Evolutionary conservation across 805 yeast genomes (phyloP), one percentile per base, ranked within the genome.

Genomic region (Tetrapisispora fleetii): DNA sequence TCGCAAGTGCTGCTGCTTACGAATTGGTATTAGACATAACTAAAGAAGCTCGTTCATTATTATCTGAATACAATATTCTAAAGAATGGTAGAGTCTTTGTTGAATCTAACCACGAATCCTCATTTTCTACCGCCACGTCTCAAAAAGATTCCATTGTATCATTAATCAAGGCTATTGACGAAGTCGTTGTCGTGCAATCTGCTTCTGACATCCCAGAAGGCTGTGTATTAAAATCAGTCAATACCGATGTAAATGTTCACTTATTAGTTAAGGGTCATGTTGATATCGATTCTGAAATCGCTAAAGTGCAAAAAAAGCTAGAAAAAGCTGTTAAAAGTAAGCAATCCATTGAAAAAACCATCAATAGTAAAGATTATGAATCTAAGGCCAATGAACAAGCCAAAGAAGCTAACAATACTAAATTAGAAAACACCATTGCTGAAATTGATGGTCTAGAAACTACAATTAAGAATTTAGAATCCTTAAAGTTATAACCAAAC

Each of bases 221-320:
- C 42, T 86, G 95, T 67, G 96, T 91, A 40, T 77, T 89, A 55
- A 81, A 80, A 57, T 78, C 95, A 49, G 87, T 91, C 50, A 78
- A 80, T 50, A 83, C 95, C 44, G 84, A 79, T 48, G 81, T 87
- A 65, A 83, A 80, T 51, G 98, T 90, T 19, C 96, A 88, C 60
- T 79, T 91, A 30, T 75, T 93, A 65, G 96, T 91, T 50, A 90
- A 88, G 75, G 99, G 98, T 48, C 90, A 85, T 64, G 81, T 93
- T 57, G 97, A 91, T 67, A 78, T 90, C 57, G 97, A 89, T 60
- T 84, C 84, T 48, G 98, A 93, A 72, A 85, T 93, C 59, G 63
- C 73, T 57, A 93, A 91, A 76, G 93, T 89, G 37, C 67, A 73
- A 60, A 80, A 79, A 76, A 91, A 85, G 73, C 75, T 90, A 59